These are phyloP conservation scores for Schizonepeta tenuifolia DNA, from an alignment of 257 asterid genomes.

Conservation along the genomic window DNA sequence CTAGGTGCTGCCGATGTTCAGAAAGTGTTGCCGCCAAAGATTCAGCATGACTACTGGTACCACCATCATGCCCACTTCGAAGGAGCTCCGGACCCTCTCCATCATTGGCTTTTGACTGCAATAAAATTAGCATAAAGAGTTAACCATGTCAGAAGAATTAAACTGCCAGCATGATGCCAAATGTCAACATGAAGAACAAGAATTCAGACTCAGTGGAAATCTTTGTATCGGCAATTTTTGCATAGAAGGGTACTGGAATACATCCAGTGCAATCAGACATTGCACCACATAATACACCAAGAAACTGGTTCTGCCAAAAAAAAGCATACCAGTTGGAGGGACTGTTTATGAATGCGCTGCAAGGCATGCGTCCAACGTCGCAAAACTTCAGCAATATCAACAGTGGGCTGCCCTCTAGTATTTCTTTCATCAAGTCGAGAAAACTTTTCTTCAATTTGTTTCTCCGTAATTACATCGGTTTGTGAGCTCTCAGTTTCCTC, in stretches of 20 bases:
- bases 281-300: constrained; percentile 13
- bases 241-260: constrained; percentile 2
- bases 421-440: constrained; percentile 74
- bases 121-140: constrained; percentile 22
- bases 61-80: constrained; percentile 67
- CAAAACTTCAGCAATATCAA: constrained; percentile 94
- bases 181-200: constrained; percentile 2
- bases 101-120: constrained; percentile 89
- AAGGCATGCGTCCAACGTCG: constrained; percentile 99
- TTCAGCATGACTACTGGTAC: constrained; percentile 85
- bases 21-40: constrained; percentile 86
- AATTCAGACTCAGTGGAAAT: neutral
- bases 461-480: constrained; percentile 47
- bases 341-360: constrained; percentile 96
- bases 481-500: constrained; percentile 60
- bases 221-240: neutral
- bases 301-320: constrained; percentile 29
- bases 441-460: constrained; percentile 53
- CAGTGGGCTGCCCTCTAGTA: constrained; percentile 85
- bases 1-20: constrained; percentile 91
- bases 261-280: neutral
- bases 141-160: constrained; percentile 20
- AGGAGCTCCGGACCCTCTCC: constrained; percentile 98
- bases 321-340: constrained; percentile 78
- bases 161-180: constrained; percentile 26